Base-by-base conservation (phyloP, 192 early-diverging fungal genomes). In the Spizellomyces punctatus region DNA sequence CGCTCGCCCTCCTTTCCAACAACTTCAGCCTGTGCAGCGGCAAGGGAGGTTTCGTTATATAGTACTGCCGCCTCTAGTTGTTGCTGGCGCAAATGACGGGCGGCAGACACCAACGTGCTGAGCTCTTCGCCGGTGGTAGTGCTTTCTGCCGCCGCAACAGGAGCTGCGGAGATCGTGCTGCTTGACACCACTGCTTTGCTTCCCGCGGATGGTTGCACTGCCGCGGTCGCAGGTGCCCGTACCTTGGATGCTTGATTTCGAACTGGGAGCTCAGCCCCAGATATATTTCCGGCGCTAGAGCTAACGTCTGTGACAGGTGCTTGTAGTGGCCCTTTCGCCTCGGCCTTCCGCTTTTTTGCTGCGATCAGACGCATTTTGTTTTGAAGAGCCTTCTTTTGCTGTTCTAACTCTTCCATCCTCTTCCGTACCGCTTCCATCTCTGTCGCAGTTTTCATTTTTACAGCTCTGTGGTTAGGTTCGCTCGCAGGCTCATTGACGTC, bases 341-440 rank as follows among this genome's bases (percentile, higher is more conserved):
- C n/a, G 16, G 10, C 8, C n/a, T 63, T 46, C 48, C 60, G 22
- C 58, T 47, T 63, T 41, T 9, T 19, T 43, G 60, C 61, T 6
- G 61, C 71, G 5, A 72, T 10, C 46, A 21, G 10, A 22, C 48
- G 45, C 44, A 75, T 45, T 36, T 75, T 67, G 22, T 60, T 50
- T 43, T 69, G 27, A 16, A 75, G 52, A 49, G 49, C 59, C 19
- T 63, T 21, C 46, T 55, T 68, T 42, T 61, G 54, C 49, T 22
- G 19, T 22, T 49, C 68, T 16, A 69, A 17, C 47, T 69, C 57
- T 36, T 36, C 14, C 68, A 69, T 69, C 45, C 58, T 22, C 45
- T 44, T 19, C 16, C 22, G 10, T 10, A 67, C 46, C 12, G 16
- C 45, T 46, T 27, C 44, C 9, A 16, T 21, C 12, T 10, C 59